Evolutionary conservation across 2,329 filamentous ascomycete genomes (phyloP).

Genomic region (Phyllosticta capitalensis): DNA sequence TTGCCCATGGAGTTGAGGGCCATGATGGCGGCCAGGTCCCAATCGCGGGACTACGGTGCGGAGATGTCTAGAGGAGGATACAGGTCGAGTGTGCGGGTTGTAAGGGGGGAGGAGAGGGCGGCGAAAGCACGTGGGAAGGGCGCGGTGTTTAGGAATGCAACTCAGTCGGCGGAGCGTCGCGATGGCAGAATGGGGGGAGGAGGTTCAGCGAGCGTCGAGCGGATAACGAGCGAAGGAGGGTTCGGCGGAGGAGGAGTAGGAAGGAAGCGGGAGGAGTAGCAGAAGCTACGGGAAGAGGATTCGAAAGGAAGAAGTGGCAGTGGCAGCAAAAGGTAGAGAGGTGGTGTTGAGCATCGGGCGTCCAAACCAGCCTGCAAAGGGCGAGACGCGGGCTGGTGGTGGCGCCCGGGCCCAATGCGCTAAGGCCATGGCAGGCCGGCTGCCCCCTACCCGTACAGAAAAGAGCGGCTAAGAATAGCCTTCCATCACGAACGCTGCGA

Average conservation of each 20-base stretch:
- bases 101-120: conserved; percentile 15
- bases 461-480: not conserved
- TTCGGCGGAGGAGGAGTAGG: not conserved
- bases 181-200: not conserved
- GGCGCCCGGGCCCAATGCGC: not conserved
- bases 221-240: conserved; percentile 10
- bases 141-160: conserved; percentile 5
- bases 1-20: conserved; percentile 41
- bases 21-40: conserved; percentile 40
- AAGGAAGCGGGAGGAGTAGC: not conserved
- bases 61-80: not conserved
- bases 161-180: conserved; percentile 1
- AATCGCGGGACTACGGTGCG: conserved; percentile 13
- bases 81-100: conserved; percentile 19
- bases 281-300: conserved; percentile 1
- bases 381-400: not conserved
- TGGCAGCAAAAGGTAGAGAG: not conserved
- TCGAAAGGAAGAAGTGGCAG: conserved; percentile 9
- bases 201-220: conserved; percentile 19
- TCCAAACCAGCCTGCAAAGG: not conserved
- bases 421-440: not conserved
- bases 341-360: not conserved
- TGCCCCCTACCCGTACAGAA: not conserved
- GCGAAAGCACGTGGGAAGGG: not conserved
- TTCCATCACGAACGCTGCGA: not conserved